A percentile compares a stretch with the other conserved stretches of the same genome.
Conservation (phyloP, 2,329 filamentous ascomycete species). For the Plenodomus biglobosus region DNA sequence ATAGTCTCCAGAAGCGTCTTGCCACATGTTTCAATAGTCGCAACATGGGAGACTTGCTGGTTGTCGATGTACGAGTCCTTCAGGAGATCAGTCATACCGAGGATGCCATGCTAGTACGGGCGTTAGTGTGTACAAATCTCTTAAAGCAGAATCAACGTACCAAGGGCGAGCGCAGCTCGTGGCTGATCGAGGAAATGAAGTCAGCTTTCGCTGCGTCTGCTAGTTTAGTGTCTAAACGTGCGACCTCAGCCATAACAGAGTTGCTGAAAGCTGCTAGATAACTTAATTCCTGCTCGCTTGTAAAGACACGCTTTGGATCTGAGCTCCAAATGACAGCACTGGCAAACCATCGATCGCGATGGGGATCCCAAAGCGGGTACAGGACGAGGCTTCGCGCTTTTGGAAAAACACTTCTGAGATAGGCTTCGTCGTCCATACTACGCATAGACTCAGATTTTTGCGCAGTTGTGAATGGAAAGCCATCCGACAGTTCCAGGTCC, state of each 20-base stretch:
- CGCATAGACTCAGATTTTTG: conserved; percentile 33
- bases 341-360: conserved; percentile 44
- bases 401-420: conserved; percentile 38
- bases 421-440: conserved; percentile 39
- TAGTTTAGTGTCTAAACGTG: conserved; percentile 42
- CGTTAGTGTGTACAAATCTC: not conserved
- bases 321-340: conserved; percentile 44
- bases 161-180: conserved; percentile 63
- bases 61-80: conserved; percentile 36
- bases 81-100: conserved; percentile 48
- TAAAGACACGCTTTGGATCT: conserved; percentile 43
- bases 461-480: conserved; percentile 25
- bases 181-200: conserved; percentile 61
- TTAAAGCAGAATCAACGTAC: not conserved
- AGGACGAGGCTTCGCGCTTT: conserved; percentile 43
- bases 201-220: conserved; percentile 56
- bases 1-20: conserved; percentile 47
- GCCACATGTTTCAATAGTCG: conserved; percentile 45
- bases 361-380: conserved; percentile 46
- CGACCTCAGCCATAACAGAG: conserved; percentile 45
- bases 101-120: conserved; percentile 54
- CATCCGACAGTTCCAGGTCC: conserved; percentile 21
- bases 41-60: conserved; percentile 47
- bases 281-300: conserved; percentile 41
- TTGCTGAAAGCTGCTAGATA: conserved; percentile 45